Conservation (phyloP, 768 basidiomycete species). For the Butyriboletus loyo region DNA sequence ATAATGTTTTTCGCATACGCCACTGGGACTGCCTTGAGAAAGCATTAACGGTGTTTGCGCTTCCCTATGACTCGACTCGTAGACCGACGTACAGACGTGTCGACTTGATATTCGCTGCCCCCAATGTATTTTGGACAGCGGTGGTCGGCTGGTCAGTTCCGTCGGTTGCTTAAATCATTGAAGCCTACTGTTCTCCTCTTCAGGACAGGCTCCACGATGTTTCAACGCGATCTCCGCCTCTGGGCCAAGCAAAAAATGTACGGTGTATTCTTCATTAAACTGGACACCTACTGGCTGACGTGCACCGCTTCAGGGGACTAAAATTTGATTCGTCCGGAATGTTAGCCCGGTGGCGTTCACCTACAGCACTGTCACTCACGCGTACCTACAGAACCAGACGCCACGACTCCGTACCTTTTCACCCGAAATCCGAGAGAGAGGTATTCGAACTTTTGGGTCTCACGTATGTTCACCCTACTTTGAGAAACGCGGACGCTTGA, state of each 20-base stretch:
- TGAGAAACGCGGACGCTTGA: slow-evolving; percentile 69
- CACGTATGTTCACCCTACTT: slow-evolving; percentile 64
- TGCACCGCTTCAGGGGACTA: slow-evolving; percentile 49
- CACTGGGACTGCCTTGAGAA: slow-evolving; percentile 85
- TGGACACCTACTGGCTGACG: background rate
- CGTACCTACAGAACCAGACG: slow-evolving; percentile 42
- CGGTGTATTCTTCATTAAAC: slow-evolving; percentile 3
- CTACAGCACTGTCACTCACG: background rate
- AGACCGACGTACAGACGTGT: slow-evolving; percentile 61
- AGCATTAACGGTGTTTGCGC: slow-evolving; percentile 72
- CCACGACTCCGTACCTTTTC: slow-evolving; percentile 57
- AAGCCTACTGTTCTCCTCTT: background rate
- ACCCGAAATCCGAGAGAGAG: slow-evolving; percentile 64
- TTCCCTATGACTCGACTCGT: slow-evolving; percentile 42
- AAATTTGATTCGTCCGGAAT: slow-evolving; percentile 85
- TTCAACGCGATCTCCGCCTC: slow-evolving; percentile 77
- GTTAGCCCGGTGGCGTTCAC: slow-evolving; percentile 37
- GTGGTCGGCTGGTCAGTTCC: slow-evolving; percentile 78
- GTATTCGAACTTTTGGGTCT: slow-evolving; percentile 71
- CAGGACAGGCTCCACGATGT: slow-evolving; percentile 89
- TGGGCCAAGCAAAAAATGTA: slow-evolving; percentile 67
- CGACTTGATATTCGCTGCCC: slow-evolving; percentile 79
- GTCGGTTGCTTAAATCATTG: background rate
- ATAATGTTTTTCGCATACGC: slow-evolving; percentile 51
- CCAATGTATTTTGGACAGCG: slow-evolving; percentile 82